Evolutionary conservation across 805 yeast species (phyloP).

Genomic region (Kodamaea lidongshanica): DNA sequence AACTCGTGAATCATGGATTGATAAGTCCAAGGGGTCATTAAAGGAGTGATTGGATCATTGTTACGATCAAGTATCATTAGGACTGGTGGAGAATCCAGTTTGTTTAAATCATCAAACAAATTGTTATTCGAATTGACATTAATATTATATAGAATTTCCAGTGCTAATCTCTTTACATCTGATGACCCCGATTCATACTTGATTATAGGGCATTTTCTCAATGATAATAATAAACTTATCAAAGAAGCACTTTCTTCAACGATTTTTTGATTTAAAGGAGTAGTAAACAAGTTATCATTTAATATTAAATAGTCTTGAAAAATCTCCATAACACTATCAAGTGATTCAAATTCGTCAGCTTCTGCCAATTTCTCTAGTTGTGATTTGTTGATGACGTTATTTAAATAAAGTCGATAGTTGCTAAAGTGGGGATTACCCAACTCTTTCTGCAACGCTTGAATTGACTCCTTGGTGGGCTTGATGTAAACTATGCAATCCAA

Average conservation of each 20-base stretch:
- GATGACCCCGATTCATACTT: constrained; percentile 71
- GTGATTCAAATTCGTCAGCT: constrained; percentile 79
- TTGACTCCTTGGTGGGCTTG: constrained; percentile 62
- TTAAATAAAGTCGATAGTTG: constrained; percentile 71
- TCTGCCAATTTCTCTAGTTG: constrained; percentile 85
- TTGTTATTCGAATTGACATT: constrained; percentile 48
- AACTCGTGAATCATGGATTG: constrained; percentile 96
- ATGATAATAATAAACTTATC: constrained; percentile 56
- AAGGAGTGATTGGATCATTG: constrained; percentile 90
- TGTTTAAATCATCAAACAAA: constrained; percentile 59
- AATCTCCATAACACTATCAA: constrained; percentile 69
- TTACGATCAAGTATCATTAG: constrained; percentile 75
- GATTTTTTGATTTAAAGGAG: constrained; percentile 18
- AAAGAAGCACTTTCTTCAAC: constrained; percentile 37
- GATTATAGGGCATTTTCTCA: constrained; percentile 72
- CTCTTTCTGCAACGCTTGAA: constrained; percentile 58
- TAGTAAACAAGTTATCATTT: constrained; percentile 56
- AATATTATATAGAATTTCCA: constrained; percentile 54
- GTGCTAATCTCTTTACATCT: constrained; percentile 58
- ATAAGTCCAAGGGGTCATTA: constrained; percentile 93
- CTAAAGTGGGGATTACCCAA: constrained; percentile 73
- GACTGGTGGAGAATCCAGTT: constrained; percentile 62
- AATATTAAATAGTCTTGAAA: constrained; percentile 79
- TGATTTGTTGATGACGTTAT: constrained; percentile 65
- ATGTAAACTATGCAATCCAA: constrained; percentile 75